phyloP scores from a whole-genome alignment of 1,139 yeast genomes.

The Zygosaccharomyces sapae region DNA sequence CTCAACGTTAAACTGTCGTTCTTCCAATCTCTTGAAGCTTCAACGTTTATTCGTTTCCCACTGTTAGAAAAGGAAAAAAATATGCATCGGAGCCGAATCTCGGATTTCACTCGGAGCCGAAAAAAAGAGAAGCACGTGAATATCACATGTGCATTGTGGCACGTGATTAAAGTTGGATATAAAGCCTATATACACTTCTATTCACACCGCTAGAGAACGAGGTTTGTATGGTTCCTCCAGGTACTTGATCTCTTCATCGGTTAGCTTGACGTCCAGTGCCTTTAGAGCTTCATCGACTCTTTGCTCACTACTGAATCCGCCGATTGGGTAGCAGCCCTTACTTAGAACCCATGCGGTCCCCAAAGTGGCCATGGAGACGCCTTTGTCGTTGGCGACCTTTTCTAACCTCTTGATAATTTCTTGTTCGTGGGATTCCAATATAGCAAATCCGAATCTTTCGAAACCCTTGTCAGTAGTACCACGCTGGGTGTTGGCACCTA shows the following conservation, averaged over 20 bases:
- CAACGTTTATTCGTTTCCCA: not conserved
- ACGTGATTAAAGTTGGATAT: too few species aligned
- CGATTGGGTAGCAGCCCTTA: constrained; percentile 51
- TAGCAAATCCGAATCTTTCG: constrained; percentile 17
- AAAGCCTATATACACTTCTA: not conserved
- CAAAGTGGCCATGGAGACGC: constrained; percentile 49
- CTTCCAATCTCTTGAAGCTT: not conserved
- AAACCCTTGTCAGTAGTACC: constrained; percentile 1
- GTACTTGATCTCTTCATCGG: constrained; percentile 44
- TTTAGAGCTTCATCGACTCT: constrained; percentile 53
- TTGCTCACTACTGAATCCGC: constrained; percentile 48
- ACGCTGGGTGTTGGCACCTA: constrained; percentile 19
- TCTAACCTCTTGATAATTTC: constrained; percentile 50
- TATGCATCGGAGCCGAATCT: constrained; percentile 1
- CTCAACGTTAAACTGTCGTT: not conserved
- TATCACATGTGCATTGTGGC: not conserved
- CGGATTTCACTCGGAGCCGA: constrained; percentile 2
- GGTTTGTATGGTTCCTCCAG: constrained; percentile 51
- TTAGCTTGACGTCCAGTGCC: constrained; percentile 43
- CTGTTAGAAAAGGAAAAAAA: not conserved
- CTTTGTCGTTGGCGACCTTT: constrained; percentile 44
- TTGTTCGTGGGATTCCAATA: constrained; percentile 31
- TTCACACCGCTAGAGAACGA: not conserved
- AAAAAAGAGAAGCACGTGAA: not conserved
- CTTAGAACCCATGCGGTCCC: constrained; percentile 52